Evolutionary conservation across 441 rosid genomes (phyloP), one percentile per base, ranked within the genome.

Genomic region (Theobroma grandiflorum): DNA sequence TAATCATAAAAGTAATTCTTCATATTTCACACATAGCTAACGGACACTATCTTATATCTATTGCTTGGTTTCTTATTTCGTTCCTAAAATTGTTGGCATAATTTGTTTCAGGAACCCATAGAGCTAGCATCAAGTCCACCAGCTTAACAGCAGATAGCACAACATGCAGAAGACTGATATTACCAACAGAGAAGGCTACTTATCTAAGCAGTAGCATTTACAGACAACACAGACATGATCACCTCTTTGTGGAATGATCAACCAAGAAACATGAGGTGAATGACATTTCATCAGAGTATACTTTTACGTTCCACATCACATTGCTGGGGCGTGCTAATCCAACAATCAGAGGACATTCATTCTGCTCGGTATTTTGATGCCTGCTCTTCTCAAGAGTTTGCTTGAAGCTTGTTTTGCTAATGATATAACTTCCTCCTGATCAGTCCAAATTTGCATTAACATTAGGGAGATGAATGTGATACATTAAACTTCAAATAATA

Each of bases 311-410:
- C 63, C 14, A 10, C 16, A 26, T 61, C 16, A 26, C 68, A 15
- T 15, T 16, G 20, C n/a, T 4, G 8, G 1, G 20, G 68, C 43
- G 15, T 33, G 43, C 20, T 14, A 15, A 63, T 63, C 20, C 4
- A 52, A 52, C 5, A 57, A 59, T 85, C 74, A 87, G 43, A 91
- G 79, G 76, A 90, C 47, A 74, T 88, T 91, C 97, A 93, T 91
- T 82, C 90, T 85, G 79, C 68, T 79, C 8, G 92, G 89, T 35
- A 88, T 79, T 74, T 33, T 75, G 85, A 93, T 89, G 55, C 92
- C 88, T 0, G 94, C 92, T 70, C 92, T 89, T 62, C 58, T 85
- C 88, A 93, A 26, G 62, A 93, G 91, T 71, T 88, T 64, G 4
- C 74, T 45, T 6, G 97, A 86, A 35, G 94, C 90, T 67, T 82